These are phyloP conservation scores for Apium graveolens DNA, from an alignment of 129 eudicot species.

Conservation along the genomic window DNA sequence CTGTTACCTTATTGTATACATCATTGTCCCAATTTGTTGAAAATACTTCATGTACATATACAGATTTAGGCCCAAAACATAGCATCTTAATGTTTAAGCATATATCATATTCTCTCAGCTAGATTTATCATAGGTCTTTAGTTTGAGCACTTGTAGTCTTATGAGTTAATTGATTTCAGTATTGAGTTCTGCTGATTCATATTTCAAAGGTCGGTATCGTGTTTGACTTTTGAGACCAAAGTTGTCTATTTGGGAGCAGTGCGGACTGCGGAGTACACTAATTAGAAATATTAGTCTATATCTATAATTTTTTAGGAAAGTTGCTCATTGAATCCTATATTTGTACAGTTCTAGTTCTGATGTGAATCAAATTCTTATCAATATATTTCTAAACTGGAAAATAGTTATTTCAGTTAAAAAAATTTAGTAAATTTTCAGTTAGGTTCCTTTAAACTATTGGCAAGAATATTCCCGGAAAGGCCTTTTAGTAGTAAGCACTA, in stretches of 20 bases:
- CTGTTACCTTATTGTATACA: neutral
- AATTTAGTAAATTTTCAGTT: neutral
- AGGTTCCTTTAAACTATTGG: neutral
- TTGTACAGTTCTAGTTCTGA: neutral
- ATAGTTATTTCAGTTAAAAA: neutral
- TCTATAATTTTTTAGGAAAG: neutral
- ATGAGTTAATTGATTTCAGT: neutral
- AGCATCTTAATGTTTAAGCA: neutral
- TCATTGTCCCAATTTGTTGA: neutral
- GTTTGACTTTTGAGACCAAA: neutral
- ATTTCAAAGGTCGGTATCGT: neutral
- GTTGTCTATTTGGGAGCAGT: neutral
- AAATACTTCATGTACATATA: neutral
- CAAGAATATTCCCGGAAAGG: neutral
- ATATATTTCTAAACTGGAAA: neutral
- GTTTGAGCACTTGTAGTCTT: neutral
- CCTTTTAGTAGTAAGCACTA: neutral
- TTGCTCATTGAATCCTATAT: neutral
- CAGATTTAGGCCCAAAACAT: neutral
- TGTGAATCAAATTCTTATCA: neutral
- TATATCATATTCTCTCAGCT: neutral
- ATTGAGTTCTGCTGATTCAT: neutral
- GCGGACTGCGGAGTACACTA: neutral
- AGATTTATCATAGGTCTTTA: neutral
- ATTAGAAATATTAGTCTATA: neutral